Percentiles rank a stretch among this genome's conserved stretches.
Conservation (phyloP, 208 protist species). For the Lotmaria passim region DNA sequence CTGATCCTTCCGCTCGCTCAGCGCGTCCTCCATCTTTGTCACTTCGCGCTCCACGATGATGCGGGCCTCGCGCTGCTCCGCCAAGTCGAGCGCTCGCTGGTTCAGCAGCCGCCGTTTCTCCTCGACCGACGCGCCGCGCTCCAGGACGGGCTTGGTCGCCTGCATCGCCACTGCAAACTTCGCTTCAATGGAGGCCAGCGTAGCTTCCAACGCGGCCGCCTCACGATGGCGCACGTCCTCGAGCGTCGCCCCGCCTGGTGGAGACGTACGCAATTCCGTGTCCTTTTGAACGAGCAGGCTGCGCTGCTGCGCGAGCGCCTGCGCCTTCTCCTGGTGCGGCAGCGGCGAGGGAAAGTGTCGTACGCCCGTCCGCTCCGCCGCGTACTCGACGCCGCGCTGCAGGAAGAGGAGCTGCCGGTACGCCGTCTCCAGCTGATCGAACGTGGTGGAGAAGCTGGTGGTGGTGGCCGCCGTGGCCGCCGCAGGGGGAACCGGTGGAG, state of each 20-base stretch:
- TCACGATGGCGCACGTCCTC: slow-evolving; percentile 32
- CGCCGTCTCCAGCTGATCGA: slow-evolving; percentile 36
- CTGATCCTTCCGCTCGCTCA: slow-evolving; percentile 31
- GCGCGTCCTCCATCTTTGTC: slow-evolving; percentile 36
- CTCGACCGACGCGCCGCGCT: slow-evolving; percentile 52
- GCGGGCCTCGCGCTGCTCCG: slow-evolving; percentile 48
- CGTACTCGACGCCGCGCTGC: slow-evolving; percentile 28
- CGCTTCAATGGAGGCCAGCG: slow-evolving; percentile 31
- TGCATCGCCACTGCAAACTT: slow-evolving; percentile 40
- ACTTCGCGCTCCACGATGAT: slow-evolving; percentile 48
- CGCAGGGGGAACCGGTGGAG: neutral
- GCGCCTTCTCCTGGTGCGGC: slow-evolving; percentile 44
- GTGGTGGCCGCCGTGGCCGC: too few relatives aligned
- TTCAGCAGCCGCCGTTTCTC: slow-evolving; percentile 51
- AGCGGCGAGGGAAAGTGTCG: slow-evolving; percentile 37
- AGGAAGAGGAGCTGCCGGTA: slow-evolving; percentile 34
- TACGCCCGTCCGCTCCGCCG: slow-evolving; percentile 19
- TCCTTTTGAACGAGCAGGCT: slow-evolving; percentile 49
- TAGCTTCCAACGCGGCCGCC: slow-evolving; percentile 28
- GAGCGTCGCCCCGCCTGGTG: slow-evolving; percentile 32
- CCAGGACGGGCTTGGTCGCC: slow-evolving; percentile 46
- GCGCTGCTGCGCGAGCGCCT: slow-evolving; percentile 38
- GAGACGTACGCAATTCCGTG: slow-evolving; percentile 38
- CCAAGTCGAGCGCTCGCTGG: slow-evolving; percentile 51
- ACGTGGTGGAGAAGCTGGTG: slow-evolving; percentile 17